Evolutionary conservation across 768 basidiomycete genomes (phyloP).

Genomic region (Harrya chromipes): DNA sequence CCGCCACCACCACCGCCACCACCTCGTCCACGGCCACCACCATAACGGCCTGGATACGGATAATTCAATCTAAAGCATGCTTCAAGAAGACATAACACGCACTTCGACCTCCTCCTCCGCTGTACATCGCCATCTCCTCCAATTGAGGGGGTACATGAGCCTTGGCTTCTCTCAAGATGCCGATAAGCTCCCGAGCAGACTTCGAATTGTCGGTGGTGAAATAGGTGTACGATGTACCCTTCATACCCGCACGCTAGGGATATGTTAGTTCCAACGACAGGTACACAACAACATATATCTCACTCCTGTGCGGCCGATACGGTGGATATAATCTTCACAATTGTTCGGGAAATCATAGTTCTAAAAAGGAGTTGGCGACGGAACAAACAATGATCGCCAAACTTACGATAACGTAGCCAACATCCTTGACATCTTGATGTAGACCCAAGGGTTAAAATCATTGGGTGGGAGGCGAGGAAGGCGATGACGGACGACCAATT

Average conservation of each 20-base stretch:
- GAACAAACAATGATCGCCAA: conserved; percentile 2
- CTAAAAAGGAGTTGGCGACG: conserved; percentile 37
- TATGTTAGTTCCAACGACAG: conserved; percentile 14
- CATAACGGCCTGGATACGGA: conserved; percentile 53
- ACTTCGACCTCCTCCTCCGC: conserved; percentile 77
- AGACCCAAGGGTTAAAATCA: conserved; percentile 29
- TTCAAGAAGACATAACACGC: conserved; percentile 20
- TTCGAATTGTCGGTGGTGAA: conserved; percentile 97
- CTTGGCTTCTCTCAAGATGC: conserved; percentile 85
- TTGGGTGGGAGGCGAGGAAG: conserved; percentile 23
- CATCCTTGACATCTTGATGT: conserved; percentile 93
- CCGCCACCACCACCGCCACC: conserved; percentile 27
- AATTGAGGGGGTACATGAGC: conserved; percentile 83
- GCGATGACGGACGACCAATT: conserved; percentile 6
- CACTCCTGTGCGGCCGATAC: conserved; percentile 96
- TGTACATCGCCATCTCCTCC: conserved; percentile 89
- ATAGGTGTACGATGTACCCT: conserved; percentile 91
- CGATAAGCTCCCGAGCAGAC: conserved; percentile 86
- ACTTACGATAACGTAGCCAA: conserved; percentile 93
- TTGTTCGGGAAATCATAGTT: conserved; percentile 99
- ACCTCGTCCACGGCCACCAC: conserved; percentile 36
- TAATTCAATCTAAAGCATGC: neutral
- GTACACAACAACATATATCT: conserved; percentile 20
- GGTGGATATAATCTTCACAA: conserved; percentile 97
- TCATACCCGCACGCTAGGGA: conserved; percentile 81